phyloP scores from a whole-genome alignment of 129 eudicot genomes.

The Dittrichia graveolens region DNA sequence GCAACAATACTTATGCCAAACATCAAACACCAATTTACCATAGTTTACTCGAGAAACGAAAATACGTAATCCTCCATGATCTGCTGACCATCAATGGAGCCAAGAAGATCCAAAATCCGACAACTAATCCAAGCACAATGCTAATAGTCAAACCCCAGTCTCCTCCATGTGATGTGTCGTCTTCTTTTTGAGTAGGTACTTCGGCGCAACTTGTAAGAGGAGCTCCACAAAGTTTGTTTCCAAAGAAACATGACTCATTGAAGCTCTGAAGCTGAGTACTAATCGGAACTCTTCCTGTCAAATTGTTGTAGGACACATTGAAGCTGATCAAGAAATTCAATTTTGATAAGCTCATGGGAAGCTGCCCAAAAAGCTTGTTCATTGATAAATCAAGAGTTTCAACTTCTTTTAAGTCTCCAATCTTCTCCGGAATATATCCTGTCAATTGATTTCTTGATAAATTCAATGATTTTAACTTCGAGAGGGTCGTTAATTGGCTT shows the following conservation, averaged over 20 bases:
- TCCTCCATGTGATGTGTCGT: background rate
- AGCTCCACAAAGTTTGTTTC: constrained; percentile 31
- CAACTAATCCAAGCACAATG: background rate
- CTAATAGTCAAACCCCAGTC: constrained; percentile 7
- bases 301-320: too few relatives aligned
- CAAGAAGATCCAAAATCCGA: constrained; percentile 14
- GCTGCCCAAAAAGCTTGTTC: constrained; percentile 22
- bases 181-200: background rate
- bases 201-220: constrained; percentile 14
- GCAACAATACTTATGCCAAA: background rate
- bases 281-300: constrained; percentile 22
- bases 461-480: background rate
- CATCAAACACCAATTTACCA: background rate
- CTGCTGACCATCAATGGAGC: constrained; percentile 11
- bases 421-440: constrained; percentile 19
- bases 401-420: constrained; percentile 31
- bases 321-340: constrained; percentile 7
- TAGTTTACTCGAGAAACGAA: background rate
- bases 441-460: constrained; percentile 8
- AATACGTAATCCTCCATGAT: constrained; percentile 18
- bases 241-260: constrained; percentile 17
- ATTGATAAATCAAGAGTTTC: constrained; percentile 30
- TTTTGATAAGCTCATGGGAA: background rate
- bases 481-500: background rate
- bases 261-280: constrained; percentile 29